Conservation (phyloP, 768 basidiomycete genomes). For the Nevesoporus exiguus region DNA sequence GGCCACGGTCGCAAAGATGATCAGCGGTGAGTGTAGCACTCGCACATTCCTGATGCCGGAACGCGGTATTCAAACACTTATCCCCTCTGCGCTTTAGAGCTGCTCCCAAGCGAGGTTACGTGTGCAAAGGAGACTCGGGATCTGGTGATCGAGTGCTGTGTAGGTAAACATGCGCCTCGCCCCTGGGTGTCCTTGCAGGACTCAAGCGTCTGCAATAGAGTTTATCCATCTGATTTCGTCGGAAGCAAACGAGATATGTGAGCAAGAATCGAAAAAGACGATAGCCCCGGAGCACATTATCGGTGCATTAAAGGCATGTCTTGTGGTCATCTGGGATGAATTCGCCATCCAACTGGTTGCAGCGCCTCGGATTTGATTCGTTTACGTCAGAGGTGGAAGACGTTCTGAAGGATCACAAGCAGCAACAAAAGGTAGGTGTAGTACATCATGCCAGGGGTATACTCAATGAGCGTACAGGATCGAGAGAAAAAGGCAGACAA, state of each 20-base stretch:
- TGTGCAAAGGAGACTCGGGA: constrained; percentile 97
- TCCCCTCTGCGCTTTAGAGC: constrained; percentile 52
- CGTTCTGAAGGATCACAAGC: constrained; percentile 94
- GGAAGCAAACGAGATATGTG: constrained; percentile 97
- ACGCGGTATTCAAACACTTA: constrained; percentile 10
- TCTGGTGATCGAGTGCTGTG: constrained; percentile 96
- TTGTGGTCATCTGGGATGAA: background rate
- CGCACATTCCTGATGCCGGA: background rate
- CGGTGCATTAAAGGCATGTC: constrained; percentile 75
- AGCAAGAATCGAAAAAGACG: constrained; percentile 97
- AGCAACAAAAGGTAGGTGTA: constrained; percentile 78
- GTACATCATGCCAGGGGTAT: background rate
- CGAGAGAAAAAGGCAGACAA: constrained; percentile 92
- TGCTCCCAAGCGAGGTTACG: constrained; percentile 81
- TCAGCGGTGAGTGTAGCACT: constrained; percentile 77
- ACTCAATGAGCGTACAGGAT: constrained; percentile 47
- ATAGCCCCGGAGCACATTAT: constrained; percentile 98
- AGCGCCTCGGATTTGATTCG: constrained; percentile 91
- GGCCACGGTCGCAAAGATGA: constrained; percentile 97
- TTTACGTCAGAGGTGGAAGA: constrained; percentile 90
- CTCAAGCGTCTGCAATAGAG: constrained; percentile 50
- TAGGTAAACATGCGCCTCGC: constrained; percentile 68
- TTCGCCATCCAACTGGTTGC: constrained; percentile 10
- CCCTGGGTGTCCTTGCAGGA: constrained; percentile 2
- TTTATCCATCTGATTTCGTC: constrained; percentile 97